A percentile compares a stretch with the other conserved stretches of the same genome.
phyloP scores from a whole-genome alignment of 2,329 filamentous ascomycete species.

The Exophiala aquamarina region DNA sequence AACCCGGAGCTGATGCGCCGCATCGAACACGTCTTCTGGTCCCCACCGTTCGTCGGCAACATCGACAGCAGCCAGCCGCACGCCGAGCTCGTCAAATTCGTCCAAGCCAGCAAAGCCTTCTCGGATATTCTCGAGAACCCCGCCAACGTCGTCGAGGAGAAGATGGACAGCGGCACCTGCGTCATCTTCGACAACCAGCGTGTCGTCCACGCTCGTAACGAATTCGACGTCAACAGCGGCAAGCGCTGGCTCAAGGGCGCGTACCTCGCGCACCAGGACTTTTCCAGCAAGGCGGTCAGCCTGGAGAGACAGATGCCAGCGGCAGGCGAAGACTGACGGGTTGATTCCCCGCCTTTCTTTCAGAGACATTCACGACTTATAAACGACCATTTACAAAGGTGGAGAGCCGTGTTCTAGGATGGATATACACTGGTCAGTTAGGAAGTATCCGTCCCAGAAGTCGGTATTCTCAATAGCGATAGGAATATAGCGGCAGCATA shows the following conservation, averaged over 20 bases:
- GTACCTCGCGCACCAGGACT: conserved; percentile 72
- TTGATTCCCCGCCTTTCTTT: too few relatives aligned
- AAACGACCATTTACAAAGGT: too few relatives aligned
- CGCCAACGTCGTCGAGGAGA: conserved; percentile 65
- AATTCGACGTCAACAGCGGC: conserved; percentile 67
- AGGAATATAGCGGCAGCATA: too few relatives aligned
- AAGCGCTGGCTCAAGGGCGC: conserved; percentile 81
- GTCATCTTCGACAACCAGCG: conserved; percentile 87
- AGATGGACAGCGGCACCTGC: conserved; percentile 78
- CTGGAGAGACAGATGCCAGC: not conserved
- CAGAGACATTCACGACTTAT: too few relatives aligned
- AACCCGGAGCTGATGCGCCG: conserved; percentile 7
- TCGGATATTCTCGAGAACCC: conserved; percentile 58
- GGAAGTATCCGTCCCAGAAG: too few relatives aligned
- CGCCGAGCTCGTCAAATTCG: conserved; percentile 17
- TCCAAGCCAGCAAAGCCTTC: conserved; percentile 59
- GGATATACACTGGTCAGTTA: too few relatives aligned
- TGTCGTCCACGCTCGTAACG: conserved; percentile 76
- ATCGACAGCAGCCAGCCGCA: conserved; percentile 36
- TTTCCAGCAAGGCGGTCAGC: conserved; percentile 34
- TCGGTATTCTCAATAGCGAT: too few relatives aligned
- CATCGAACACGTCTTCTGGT: conserved; percentile 62
- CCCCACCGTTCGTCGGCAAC: conserved; percentile 74
- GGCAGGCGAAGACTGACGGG: too few relatives aligned
- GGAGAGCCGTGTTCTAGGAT: too few relatives aligned